Base-by-base conservation (phyloP, 352 stramenopile species). In the Lagenidium sp. region DNA sequence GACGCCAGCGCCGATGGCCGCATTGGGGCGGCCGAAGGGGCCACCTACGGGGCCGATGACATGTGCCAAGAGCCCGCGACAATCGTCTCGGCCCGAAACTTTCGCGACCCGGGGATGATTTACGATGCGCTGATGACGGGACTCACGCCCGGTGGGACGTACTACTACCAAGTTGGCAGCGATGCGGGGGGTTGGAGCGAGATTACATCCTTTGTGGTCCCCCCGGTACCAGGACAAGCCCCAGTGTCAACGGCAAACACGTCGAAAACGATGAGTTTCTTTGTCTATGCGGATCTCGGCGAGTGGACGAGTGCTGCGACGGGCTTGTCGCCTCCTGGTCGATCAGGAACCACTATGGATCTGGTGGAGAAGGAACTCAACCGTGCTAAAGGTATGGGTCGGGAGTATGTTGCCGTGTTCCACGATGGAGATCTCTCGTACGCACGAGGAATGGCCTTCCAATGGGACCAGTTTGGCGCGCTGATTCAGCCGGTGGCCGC, bases 401-500 rank as follows among this genome's bases (percentile, higher is more conserved):
- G 18, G 24, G 70, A 83, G 32, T 60, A 76, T 34, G 52, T 61
- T 19, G 70, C 46, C 1, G 61, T 82, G n/a, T 60, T 92, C 54
- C 76, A 89, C 44, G 60, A 85, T 32, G 80, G 80, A 16, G 80
- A 90, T 49, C 42, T 83, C 16, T 74, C 57, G 41, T 92, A 92
- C 49, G 75, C 82, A 18, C 52, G 53, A 34, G 37, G 57, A 10
- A 49, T 56, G 5, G 78, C 78, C 4, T 75, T 57, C 22, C 47
- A 80, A 23, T 95, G 82, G 82, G 80, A 91, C 30, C 62, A 79
- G 50, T 80, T 75, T 41, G 57, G 73, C 16, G 32, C 68, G 16
- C 65, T 92, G 51, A 75, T 92, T 34, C 28, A 85, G 46, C 60
- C 76, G 0, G 68, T 86, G 41, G 60, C 78, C 1, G 50, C 65